A percentile compares a stretch with the other conserved stretches of the same genome.
Conservation (phyloP, 2,329 filamentous ascomycete species). For the Coniosporium tulheliwenetii region DNA sequence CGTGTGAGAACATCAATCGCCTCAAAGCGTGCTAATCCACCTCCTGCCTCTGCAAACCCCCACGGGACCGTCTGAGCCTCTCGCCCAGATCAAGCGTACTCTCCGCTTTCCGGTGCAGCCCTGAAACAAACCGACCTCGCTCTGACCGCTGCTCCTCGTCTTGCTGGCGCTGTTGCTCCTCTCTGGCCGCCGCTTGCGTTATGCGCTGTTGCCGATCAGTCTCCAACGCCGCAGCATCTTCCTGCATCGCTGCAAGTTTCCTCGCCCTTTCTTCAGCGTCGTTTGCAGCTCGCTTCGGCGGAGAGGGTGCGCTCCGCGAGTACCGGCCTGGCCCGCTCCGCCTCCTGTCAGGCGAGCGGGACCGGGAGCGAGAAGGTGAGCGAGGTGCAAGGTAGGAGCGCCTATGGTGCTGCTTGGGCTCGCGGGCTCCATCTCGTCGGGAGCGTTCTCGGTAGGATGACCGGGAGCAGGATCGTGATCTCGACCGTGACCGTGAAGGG, state of each 20-base stretch:
- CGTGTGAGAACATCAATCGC: no score
- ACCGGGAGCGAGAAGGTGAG: no score
- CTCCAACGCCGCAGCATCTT: conserved; percentile 44
- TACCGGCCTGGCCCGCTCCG: neutral
- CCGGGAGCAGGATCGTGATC: conserved; percentile 8
- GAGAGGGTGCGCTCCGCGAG: neutral
- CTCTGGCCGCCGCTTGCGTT: conserved; percentile 47
- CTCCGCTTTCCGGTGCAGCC: conserved; percentile 12
- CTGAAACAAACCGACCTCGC: conserved; percentile 18
- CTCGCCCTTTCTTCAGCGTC: conserved; percentile 17
- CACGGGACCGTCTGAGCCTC: conserved; percentile 3
- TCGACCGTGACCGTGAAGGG: conserved; percentile 7
- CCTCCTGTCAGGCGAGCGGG: neutral
- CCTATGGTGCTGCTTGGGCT: neutral
- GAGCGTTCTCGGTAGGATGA: conserved; percentile 6
- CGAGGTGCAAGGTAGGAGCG: no score
- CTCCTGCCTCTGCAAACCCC: neutral
- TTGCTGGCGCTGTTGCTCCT: conserved; percentile 46
- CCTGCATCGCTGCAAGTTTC: conserved; percentile 24
- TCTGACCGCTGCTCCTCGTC: conserved; percentile 38
- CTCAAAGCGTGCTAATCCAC: neutral
- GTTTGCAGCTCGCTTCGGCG: conserved; percentile 7
- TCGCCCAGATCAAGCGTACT: conserved; percentile 5
- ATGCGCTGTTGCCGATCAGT: conserved; percentile 53
- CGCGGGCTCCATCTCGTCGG: conserved; percentile 4